Percentiles rank a stretch among this genome's conserved stretches.
phyloP scores from a whole-genome alignment of 176 grass and related monocot species.

The Rhynchospora pubera region DNA sequence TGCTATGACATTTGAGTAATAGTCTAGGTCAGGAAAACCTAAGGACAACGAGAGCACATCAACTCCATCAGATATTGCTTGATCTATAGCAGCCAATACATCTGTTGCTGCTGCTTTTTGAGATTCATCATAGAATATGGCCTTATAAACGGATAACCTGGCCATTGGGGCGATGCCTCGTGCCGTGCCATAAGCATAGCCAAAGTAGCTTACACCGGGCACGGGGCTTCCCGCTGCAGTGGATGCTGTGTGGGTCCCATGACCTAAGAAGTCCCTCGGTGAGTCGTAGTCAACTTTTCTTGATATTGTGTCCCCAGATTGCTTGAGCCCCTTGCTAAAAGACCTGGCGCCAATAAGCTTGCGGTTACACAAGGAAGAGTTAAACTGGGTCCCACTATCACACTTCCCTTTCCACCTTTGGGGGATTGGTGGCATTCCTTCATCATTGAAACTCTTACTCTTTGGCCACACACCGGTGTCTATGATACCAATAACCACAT shows the following conservation, averaged over 20 bases:
- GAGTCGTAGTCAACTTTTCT: conserved; percentile 39
- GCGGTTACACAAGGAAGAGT: conserved; percentile 34
- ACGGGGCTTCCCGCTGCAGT: conserved; percentile 31
- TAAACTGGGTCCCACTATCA: conserved; percentile 20
- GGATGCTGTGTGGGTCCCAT: conserved; percentile 46
- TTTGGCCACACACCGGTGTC: conserved; percentile 70
- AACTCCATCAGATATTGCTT: conserved; percentile 61
- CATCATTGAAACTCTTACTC: conserved; percentile 47
- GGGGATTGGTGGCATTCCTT: conserved; percentile 30
- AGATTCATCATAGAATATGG: conserved; percentile 27
- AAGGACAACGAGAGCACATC: conserved; percentile 55
- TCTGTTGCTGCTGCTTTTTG: background rate
- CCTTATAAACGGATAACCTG: conserved; percentile 45
- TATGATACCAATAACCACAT: conserved; percentile 53
- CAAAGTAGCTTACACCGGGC: conserved; percentile 27
- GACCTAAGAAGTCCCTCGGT: conserved; percentile 19
- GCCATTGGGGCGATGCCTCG: conserved; percentile 38
- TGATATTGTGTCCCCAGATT: conserved; percentile 34
- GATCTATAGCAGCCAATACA: conserved; percentile 34
- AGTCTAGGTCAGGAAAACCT: conserved; percentile 25
- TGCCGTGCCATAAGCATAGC: conserved; percentile 25
- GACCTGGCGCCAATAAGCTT: conserved; percentile 51
- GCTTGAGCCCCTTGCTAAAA: background rate
- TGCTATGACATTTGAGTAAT: conserved; percentile 39
- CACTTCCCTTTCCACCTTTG: conserved; percentile 43